These are phyloP conservation scores for Lactarius sp. DNA, from an alignment of 768 basidiomycete genomes.

Conservation along the genomic window DNA sequence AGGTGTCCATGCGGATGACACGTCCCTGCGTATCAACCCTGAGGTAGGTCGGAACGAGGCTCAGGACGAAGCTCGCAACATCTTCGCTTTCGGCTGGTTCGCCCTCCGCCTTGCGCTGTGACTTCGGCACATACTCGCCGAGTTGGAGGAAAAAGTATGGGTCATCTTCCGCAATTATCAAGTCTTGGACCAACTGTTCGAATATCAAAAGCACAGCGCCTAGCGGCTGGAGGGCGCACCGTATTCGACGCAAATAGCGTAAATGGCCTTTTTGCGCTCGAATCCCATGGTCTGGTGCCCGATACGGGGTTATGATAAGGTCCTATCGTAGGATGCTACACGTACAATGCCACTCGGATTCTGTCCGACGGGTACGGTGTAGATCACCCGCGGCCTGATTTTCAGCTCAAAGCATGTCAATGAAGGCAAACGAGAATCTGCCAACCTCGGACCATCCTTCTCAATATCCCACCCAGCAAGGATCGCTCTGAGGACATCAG, in stretches of 20 bases:
- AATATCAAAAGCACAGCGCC: background rate
- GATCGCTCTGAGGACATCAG: slow-evolving; percentile 51
- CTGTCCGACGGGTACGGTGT: slow-evolving; percentile 77
- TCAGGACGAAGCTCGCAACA: slow-evolving; percentile 44
- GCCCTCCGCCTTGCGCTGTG: slow-evolving; percentile 29
- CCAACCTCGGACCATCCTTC: background rate
- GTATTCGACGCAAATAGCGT: slow-evolving; percentile 77
- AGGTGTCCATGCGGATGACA: slow-evolving; percentile 78
- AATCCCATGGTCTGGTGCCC: slow-evolving; percentile 50
- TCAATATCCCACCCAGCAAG: slow-evolving; percentile 62
- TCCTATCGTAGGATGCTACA: slow-evolving; percentile 1
- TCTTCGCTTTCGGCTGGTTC: slow-evolving; percentile 31
- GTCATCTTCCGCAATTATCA: slow-evolving; percentile 81
- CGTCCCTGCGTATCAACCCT: slow-evolving; percentile 75
- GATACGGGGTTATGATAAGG: background rate
- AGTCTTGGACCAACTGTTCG: slow-evolving; percentile 36
- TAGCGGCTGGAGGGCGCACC: slow-evolving; percentile 37
- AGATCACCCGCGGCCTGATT: slow-evolving; percentile 61
- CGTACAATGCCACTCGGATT: slow-evolving; percentile 74
- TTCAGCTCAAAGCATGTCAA: background rate
- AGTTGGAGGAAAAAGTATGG: slow-evolving; percentile 76
- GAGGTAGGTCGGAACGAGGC: slow-evolving; percentile 58
- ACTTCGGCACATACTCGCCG: slow-evolving; percentile 47
- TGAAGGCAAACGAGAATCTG: background rate
- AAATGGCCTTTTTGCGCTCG: slow-evolving; percentile 70